Evolutionary conservation across 768 basidiomycete genomes (phyloP).

Genomic region (Filobasidium wieringae): DNA sequence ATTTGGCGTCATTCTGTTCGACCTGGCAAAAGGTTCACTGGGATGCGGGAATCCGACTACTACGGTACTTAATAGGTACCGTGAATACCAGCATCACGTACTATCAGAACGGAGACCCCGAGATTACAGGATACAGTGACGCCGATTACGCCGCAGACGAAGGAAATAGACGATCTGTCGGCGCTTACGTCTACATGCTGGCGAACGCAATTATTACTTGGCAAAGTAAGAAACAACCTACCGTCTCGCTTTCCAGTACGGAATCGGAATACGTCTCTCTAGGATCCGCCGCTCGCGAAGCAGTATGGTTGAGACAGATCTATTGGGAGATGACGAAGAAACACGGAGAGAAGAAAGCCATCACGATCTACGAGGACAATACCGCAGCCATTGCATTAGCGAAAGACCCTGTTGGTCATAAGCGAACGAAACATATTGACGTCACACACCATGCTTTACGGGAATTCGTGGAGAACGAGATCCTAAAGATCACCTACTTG

Average conservation of each 20-base stretch:
- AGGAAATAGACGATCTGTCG: neutral
- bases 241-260: conserved; percentile 19
- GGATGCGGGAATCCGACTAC: neutral
- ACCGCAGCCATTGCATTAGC: conserved; percentile 19
- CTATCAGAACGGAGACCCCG: neutral
- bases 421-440: conserved; percentile 43
- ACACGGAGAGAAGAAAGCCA: neutral
- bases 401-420: conserved; percentile 37
- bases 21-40: neutral
- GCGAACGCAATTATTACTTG: neutral
- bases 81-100: neutral
- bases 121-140: neutral
- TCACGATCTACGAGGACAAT: neutral
- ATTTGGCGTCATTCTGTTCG: neutral
- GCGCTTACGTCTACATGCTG: neutral
- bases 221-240: neutral
- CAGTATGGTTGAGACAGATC: neutral
- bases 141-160: neutral
- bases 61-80: neutral
- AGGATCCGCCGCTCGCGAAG: conserved; percentile 25
- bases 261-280: conserved; percentile 46
- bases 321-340: neutral
- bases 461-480: conserved; percentile 17
- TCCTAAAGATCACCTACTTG: neutral
- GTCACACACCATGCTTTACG: conserved; percentile 41